These are phyloP conservation scores for Xylaria sp. DNA, from an alignment of 2,329 filamentous ascomycete species.

Conservation along the genomic window DNA sequence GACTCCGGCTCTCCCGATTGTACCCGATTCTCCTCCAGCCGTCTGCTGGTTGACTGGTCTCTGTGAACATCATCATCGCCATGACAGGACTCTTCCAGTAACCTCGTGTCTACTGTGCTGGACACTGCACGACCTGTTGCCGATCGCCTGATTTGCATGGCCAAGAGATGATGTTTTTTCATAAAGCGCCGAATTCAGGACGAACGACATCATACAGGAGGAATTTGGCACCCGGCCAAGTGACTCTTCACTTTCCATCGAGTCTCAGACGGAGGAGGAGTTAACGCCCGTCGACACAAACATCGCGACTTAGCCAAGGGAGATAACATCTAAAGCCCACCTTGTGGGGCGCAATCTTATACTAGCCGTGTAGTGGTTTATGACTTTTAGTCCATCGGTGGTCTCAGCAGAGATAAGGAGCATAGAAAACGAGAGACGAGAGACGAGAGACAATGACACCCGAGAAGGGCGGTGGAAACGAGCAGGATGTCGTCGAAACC, in stretches of 20 bases:
- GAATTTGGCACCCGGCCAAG: constrained; percentile 6
- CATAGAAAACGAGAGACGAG: constrained; percentile 8
- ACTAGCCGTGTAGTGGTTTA: constrained; percentile 5
- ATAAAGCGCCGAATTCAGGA: constrained; percentile 19
- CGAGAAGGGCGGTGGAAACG: constrained; percentile 15
- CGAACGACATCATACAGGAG: constrained; percentile 23
- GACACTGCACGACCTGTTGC: background rate
- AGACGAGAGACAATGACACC: constrained; percentile 20
- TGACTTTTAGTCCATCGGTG: background rate
- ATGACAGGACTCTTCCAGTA: constrained; percentile 12
- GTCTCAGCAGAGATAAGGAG: constrained; percentile 1
- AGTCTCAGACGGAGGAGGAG: constrained; percentile 3
- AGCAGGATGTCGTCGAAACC: constrained; percentile 29
- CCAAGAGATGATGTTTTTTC: constrained; percentile 28
- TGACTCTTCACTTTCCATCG: constrained; percentile 12
- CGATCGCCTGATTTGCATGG: constrained; percentile 7
- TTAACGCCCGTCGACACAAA: background rate
- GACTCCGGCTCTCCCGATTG: constrained; percentile 16
- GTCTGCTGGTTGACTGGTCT: background rate
- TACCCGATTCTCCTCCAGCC: constrained; percentile 19
- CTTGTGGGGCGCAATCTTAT: constrained; percentile 9
- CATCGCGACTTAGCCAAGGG: background rate
- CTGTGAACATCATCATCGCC: constrained; percentile 10
- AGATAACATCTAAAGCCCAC: background rate
- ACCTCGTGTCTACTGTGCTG: constrained; percentile 16